Percentiles rank a stretch among this genome's conserved stretches.
Conservation (phyloP, 1,139 yeast species). For the Maudiozyma humilis region DNA sequence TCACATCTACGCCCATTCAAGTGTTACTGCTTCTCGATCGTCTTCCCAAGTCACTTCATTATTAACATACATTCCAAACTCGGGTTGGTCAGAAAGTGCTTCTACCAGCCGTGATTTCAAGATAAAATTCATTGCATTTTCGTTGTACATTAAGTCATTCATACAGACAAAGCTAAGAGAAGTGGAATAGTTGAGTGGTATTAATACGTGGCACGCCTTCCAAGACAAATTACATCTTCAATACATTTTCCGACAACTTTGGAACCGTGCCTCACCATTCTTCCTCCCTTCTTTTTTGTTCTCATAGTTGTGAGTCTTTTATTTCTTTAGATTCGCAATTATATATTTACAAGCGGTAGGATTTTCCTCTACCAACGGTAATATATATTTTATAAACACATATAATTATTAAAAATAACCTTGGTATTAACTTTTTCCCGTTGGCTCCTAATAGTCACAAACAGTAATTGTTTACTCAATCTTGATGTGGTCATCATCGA, state of each 20-base stretch:
- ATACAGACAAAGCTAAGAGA: not conserved
- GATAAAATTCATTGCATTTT: constrained; percentile 1
- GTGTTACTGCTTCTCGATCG: not conserved
- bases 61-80: not conserved
- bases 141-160: not conserved
- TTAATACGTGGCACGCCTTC: no score
- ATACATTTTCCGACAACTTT: not conserved
- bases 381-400: not conserved
- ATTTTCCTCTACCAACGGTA: not conserved
- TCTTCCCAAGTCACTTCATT: not conserved
- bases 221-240: not conserved
- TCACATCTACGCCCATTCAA: not conserved
- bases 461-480: no score
- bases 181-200: no score
- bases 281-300: not conserved
- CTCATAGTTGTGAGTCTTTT: not conserved
- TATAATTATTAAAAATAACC: not conserved
- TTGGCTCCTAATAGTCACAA: no score
- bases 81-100: not conserved
- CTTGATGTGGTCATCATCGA: not conserved
- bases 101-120: not conserved
- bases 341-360: not conserved
- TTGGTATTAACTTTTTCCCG: not conserved
- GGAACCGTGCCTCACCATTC: not conserved
- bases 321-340: not conserved